Conservation (phyloP, 2,329 filamentous ascomycete genomes). For the Saccharata proteae region DNA sequence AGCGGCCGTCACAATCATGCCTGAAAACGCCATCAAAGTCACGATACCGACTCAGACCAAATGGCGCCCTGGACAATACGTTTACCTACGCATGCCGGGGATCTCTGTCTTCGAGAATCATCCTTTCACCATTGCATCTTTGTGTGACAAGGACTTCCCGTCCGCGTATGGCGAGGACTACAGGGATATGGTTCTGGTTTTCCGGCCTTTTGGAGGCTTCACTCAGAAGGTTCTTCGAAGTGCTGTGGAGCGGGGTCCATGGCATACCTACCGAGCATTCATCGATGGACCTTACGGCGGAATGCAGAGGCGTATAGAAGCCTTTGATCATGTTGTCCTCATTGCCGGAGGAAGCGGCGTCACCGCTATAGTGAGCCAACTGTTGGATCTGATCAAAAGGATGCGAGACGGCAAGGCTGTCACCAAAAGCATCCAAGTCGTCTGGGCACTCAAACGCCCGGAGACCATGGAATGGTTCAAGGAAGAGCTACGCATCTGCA, state of each 20-base stretch:
- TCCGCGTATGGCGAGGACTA: constrained; percentile 83
- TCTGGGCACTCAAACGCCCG: constrained; percentile 86
- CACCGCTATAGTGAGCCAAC: constrained; percentile 81
- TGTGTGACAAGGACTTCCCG: constrained; percentile 87
- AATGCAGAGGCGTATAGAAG: constrained; percentile 78
- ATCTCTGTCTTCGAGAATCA: constrained; percentile 88
- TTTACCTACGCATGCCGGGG: constrained; percentile 87
- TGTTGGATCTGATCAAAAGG: constrained; percentile 87
- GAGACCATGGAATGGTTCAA: constrained; percentile 98
- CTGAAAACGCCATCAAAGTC: constrained; percentile 89
- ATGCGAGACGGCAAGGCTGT: constrained; percentile 93
- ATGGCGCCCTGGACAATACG: constrained; percentile 89
- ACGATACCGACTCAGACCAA: constrained; percentile 87
- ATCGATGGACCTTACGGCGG: constrained; percentile 91
- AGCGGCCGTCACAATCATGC: constrained; percentile 76
- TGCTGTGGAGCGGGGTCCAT: constrained; percentile 73
- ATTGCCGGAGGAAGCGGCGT: constrained; percentile 92
- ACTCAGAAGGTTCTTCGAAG: constrained; percentile 75
- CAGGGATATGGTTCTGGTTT: constrained; percentile 80
- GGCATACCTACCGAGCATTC: constrained; percentile 85
- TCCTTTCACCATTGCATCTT: constrained; percentile 85
- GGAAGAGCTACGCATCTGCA: constrained; percentile 83
- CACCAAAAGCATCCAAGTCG: constrained; percentile 76
- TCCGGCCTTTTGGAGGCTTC: constrained; percentile 84
- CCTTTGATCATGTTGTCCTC: constrained; percentile 86